These are phyloP conservation scores for Cucurbita argyrosperma DNA, from an alignment of 306 rosid species.

Conservation along the genomic window DNA sequence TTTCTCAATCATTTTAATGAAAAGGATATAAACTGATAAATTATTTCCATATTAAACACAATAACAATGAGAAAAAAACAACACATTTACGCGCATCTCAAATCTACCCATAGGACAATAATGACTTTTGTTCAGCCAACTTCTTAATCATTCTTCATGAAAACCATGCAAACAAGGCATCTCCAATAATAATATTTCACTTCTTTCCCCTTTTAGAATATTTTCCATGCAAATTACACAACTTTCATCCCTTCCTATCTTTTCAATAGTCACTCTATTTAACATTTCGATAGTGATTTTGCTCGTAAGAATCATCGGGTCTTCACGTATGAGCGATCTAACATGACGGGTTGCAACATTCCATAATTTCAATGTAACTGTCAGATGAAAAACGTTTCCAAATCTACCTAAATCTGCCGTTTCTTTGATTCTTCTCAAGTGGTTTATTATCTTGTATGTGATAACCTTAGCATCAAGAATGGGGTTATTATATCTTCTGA, in stretches of 20 bases:
- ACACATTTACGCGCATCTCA: not conserved
- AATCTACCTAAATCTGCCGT: too few relatives aligned
- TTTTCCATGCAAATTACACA: not conserved
- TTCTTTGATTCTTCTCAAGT: too few relatives aligned
- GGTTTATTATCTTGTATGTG: too few relatives aligned
- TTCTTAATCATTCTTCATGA: constrained; percentile 7
- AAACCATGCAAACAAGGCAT: constrained; percentile 8
- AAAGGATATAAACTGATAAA: too few relatives aligned
- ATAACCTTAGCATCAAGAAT: too few relatives aligned
- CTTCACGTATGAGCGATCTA: not conserved
- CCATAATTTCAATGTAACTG: not conserved
- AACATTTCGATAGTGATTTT: not conserved
- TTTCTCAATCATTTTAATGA: too few relatives aligned
- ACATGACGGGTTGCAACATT: not conserved
- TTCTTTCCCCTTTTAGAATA: not conserved
- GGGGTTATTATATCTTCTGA: too few relatives aligned
- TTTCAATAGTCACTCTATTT: not conserved
- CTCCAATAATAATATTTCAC: not conserved
- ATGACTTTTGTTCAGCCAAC: constrained; percentile 2
- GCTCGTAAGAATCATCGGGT: not conserved
- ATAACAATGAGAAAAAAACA: too few relatives aligned
- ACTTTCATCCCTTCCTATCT: not conserved
- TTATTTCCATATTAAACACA: too few relatives aligned
- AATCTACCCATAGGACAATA: constrained; percentile 10
- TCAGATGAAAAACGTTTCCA: not conserved